Base-by-base conservation (phyloP, 2,329 filamentous ascomycete genomes). In the Cordyceps pruinosa region DNA sequence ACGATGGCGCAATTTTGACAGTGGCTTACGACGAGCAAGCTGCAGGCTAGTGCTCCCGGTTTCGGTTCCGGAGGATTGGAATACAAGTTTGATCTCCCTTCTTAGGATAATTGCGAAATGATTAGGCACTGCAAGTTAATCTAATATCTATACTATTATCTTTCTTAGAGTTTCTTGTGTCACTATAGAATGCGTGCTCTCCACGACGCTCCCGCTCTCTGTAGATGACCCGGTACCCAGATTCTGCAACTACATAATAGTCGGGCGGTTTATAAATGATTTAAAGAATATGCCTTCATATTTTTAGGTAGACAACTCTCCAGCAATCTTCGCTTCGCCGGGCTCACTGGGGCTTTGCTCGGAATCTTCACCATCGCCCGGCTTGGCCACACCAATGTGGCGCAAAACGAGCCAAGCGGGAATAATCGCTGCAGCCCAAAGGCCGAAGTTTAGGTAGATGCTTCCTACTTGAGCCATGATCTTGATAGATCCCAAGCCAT, bases 401-500 rank as follows among this genome's bases (percentile, higher is more conserved):
- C 76, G 77, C 9, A 89, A 63, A 0, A 90, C 82, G 17, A 87
- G 62, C 87, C 86, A 90, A 0, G 83, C 85, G 0, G 87, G 87
- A 2, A 77, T 61, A 12, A 90, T 72, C 0, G 86, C 77, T 0
- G 87, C 61, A 0, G 73, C 86, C 85, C 86, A 90, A 0, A 90
- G 72, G 0, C 73, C 80, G 66, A 89, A 88, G 64, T 89, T 90
- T 63, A 89, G 72, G 65, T 90, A 90, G 0, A 88, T 77, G 17
- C 77, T 83, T 3, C 86, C 87, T 3, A 88, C 77, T 50, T 84
- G 73, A 2, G 80, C 85, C 67, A 90, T 85, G 6, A 88, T 67
- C 0, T 74, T 71, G 10, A 89, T 62, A 3, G 83, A 85, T 9
- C 79, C 81, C 0, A 89, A 69, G 0, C 87, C 87, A 59, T 90